These are phyloP conservation scores for Aaosphaeria arxii DNA, from an alignment of 2,329 filamentous ascomycete species.

Conservation along the genomic window DNA sequence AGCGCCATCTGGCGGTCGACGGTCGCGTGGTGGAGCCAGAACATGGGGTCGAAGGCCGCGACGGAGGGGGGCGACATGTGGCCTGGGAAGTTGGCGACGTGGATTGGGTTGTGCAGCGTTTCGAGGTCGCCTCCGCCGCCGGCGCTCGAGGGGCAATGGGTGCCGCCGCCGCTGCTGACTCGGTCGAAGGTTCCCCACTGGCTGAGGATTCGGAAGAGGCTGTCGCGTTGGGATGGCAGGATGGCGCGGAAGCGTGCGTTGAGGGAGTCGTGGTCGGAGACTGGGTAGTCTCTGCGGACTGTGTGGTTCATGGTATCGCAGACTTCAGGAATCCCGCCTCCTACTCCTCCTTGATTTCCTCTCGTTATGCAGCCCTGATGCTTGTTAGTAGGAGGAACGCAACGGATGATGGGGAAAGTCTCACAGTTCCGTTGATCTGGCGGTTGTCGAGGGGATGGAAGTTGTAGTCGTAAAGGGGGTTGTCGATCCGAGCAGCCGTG, in stretches of 20 bases:
- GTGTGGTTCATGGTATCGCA: slow-evolving; percentile 46
- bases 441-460: slow-evolving; percentile 56
- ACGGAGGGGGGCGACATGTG: slow-evolving; percentile 57
- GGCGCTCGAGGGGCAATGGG: neutral
- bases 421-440: slow-evolving; percentile 8
- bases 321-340: slow-evolving; percentile 1
- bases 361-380: slow-evolving; percentile 1
- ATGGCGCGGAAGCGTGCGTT: slow-evolving; percentile 6
- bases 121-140: slow-evolving; percentile 5
- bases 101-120: slow-evolving; percentile 11
- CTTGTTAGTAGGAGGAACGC: neutral
- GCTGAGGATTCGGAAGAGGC: slow-evolving; percentile 12
- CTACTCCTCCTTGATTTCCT: neutral
- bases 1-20: slow-evolving; percentile 56
- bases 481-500: slow-evolving; percentile 20
- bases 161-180: slow-evolving; percentile 6
- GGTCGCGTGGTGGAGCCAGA: slow-evolving; percentile 53
- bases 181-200: slow-evolving; percentile 12
- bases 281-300: slow-evolving; percentile 4
- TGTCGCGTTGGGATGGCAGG: slow-evolving; percentile 4
- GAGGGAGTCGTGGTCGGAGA: slow-evolving; percentile 6
- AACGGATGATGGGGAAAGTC: neutral
- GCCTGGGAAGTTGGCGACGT: slow-evolving; percentile 46
- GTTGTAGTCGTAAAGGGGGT: slow-evolving; percentile 38
- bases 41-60: slow-evolving; percentile 59